These are phyloP conservation scores for Nicotiana paniculata DNA, from an alignment of 257 asterid genomes.

Conservation along the genomic window DNA sequence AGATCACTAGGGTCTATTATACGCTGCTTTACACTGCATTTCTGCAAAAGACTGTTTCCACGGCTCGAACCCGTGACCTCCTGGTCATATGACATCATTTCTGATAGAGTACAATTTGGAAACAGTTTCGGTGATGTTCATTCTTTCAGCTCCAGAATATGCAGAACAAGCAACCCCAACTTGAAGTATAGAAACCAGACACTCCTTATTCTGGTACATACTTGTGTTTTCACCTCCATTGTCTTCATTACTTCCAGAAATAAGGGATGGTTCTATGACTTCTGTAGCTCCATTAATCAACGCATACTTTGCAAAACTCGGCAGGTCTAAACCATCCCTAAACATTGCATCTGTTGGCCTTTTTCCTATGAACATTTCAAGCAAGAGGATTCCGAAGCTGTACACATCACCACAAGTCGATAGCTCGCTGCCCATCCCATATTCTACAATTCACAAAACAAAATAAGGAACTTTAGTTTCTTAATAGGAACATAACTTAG, in stretches of 20 bases:
- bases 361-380: slow-evolving; percentile 35
- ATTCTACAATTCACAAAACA: slow-evolving; percentile 16
- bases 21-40: no score
- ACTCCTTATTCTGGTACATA: slow-evolving; percentile 1
- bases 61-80: no score
- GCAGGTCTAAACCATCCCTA: slow-evolving; percentile 19
- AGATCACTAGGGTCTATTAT: no score
- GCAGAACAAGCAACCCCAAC: slow-evolving; percentile 28
- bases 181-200: slow-evolving; percentile 22
- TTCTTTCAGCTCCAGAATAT: slow-evolving; percentile 21
- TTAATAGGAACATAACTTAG: background rate
- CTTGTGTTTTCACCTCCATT: background rate
- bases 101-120: background rate
- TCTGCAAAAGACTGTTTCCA: no score
- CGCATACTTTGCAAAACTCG: slow-evolving; percentile 3
- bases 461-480: background rate
- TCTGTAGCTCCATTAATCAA: slow-evolving; percentile 19
- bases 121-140: slow-evolving; percentile 24
- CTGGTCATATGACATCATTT: background rate
- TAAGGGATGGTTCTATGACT: slow-evolving; percentile 14
- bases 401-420: slow-evolving; percentile 32
- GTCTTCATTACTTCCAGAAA: background rate
- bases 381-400: slow-evolving; percentile 26
- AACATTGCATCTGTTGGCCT: slow-evolving; percentile 25
- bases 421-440: slow-evolving; percentile 22